Base-by-base conservation (phyloP, 148 eudicot species). In the Heliamphora exappendiculata region DNA sequence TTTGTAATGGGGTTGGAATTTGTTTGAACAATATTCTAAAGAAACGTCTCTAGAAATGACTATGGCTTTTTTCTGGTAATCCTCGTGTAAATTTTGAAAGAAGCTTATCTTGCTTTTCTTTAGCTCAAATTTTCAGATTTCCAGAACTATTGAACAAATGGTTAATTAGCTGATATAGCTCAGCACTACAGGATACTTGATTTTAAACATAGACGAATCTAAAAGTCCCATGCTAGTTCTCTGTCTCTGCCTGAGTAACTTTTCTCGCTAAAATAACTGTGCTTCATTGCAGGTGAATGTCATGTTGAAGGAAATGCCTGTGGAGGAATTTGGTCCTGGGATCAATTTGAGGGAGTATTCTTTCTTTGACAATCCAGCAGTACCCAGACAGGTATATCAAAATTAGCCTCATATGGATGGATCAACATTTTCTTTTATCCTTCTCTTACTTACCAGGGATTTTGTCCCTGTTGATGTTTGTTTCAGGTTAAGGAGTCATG, bases 401-500 rank as follows among this genome's bases (percentile, higher is more conserved):
- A 42, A 54, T n/a, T 14, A 42, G 44, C 67, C 51, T 22, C 41
- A 51, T 60, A 13, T 2, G n/a, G 72, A 63, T 33, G 13, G 4
- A 42, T 54, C 63, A 59, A 0, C 26, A 37, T 7, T 12, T 65
- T 59, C 33, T 60, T 70, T 7, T 42, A 12, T n/a, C 44, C 31
- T 29, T 64, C 68, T 20, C 68, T 75, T 26, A 63, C 73, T 67
- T 54, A 64, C 28, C 36, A 19, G 49, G 10, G 37, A 29, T 24
- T n/a, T 68, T 51, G 41, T 47, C 78, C 1, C 0, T 65, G 0
- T 22, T 49, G 28, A 14, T 71, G 1, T 50, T 66, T 69, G 54
- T 39, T 84, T 69, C 77, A 95, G 98, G 97, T 95, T 16, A 95
- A 95, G 83, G 91, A 93, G 74, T 95, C 99, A 57, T 91, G 97